phyloP scores from a whole-genome alignment of 331 rosid genomes.

The Pyracantha coccinea region DNA sequence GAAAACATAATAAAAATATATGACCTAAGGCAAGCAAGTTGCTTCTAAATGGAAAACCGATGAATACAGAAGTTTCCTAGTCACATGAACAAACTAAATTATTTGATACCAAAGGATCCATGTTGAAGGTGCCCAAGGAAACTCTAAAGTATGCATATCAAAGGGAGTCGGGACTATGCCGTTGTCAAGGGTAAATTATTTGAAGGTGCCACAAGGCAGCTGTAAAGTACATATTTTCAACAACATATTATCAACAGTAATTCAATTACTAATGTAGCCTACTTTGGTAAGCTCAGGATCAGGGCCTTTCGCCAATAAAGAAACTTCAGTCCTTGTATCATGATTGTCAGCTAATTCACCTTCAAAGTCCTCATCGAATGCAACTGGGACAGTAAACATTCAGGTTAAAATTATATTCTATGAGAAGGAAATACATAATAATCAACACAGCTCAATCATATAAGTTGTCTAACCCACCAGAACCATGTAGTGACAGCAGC shows the following conservation, averaged over 20 bases:
- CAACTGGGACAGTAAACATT: conserved; percentile 48
- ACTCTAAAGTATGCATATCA: not conserved
- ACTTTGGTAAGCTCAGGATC: conserved; percentile 86
- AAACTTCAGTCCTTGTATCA: conserved; percentile 69
- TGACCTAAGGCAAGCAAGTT: not conserved
- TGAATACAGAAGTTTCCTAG: not conserved
- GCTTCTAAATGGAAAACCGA: not conserved
- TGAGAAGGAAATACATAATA: conserved; percentile 6
- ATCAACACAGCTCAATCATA: not conserved
- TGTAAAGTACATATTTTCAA: not conserved
- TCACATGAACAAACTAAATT: not conserved
- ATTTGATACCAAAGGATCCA: no score
- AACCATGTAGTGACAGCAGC: conserved; percentile 79
- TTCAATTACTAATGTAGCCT: conserved; percentile 20
- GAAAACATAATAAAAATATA: not conserved
- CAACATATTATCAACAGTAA: not conserved
- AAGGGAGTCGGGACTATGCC: not conserved
- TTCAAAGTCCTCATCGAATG: conserved; percentile 97
- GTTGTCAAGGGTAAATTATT: not conserved
- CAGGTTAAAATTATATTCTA: conserved; percentile 10
- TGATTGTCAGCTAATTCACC: conserved; percentile 79
- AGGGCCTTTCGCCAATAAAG: conserved; percentile 62
- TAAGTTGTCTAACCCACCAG: conserved; percentile 38
- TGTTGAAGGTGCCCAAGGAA: not conserved
- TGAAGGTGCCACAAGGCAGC: no score